phyloP scores from a whole-genome alignment of 176 grass and related monocot genomes.

The Elaeis guineensis region DNA sequence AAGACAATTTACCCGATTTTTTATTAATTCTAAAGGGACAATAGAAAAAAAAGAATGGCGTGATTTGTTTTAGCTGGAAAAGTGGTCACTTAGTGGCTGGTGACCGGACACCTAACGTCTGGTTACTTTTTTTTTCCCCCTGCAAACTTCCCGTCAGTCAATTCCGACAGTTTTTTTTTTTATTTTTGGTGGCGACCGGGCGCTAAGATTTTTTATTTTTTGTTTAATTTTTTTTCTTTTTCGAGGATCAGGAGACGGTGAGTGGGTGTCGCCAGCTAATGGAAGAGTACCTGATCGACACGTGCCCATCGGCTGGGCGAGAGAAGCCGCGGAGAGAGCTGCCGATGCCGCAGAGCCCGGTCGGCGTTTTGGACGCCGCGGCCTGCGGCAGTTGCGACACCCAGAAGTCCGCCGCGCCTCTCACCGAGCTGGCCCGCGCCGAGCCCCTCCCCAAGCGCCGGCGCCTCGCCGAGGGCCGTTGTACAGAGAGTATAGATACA shows the following conservation, averaged over 20 bases:
- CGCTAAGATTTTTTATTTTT: background rate
- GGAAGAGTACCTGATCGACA: slow-evolving; percentile 19
- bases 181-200: background rate
- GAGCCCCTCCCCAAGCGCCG: slow-evolving; percentile 28
- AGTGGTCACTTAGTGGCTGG: background rate
- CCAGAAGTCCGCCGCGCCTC: background rate
- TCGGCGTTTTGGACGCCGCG: slow-evolving; percentile 33
- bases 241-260: slow-evolving; percentile 25
- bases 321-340: background rate
- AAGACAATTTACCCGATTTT: no score
- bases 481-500: slow-evolving; percentile 20
- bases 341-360: slow-evolving; percentile 18
- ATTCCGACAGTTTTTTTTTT: slow-evolving; percentile 17
- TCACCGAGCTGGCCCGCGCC: slow-evolving; percentile 2
- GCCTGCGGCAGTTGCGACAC: slow-evolving; percentile 31
- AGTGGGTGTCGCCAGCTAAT: slow-evolving; percentile 45
- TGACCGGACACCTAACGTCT: slow-evolving; percentile 3
- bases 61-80: no score
- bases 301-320: slow-evolving; percentile 14
- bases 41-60: no score
- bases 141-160: slow-evolving; percentile 16
- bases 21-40: no score
- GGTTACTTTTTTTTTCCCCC: no score
- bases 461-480: slow-evolving; percentile 15
- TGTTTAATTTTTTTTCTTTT: slow-evolving; percentile 1